Evolutionary conservation across 129 eudicot genomes (phyloP), one percentile per base, ranked within the genome.

Genomic region (Tanacetum coccineum): DNA sequence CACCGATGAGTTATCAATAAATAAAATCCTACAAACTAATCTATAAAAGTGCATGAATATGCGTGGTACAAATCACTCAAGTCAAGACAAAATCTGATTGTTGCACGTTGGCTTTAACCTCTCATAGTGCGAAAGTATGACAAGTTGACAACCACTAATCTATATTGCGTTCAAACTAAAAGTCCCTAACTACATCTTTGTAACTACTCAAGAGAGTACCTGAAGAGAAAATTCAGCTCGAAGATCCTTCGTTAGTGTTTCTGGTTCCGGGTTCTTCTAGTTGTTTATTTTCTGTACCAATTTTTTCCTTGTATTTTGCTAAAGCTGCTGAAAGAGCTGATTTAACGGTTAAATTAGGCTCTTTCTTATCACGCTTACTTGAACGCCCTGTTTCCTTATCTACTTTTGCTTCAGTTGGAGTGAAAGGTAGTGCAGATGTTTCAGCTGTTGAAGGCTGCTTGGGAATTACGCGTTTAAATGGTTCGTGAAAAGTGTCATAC

Each of bases 401-500:
- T 17, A 82, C 85, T 15, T 80, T 71, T 36, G 65, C 63, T 78
- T 80, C 83, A 15, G 60, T 69, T 61, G 22, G 82, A 40, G 87
- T 39, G 73, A 63, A 51, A 42, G 75, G 51, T 52, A 46, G 76
- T 6, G 70, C 64, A n/a, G 95, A 73, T 51, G 80, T 57, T 76
- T 79, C 89, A 36, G 60, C 58, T 48, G 55, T 39, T 4, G 83
- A 26, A 32, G 81, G 64, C 17, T 55, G 81, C 55, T 61, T 81
- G 56, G 96, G 76, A 39, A 79, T 56, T 17, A 75, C 67, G 17
- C 92, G 93, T 80, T 93, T 93, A 68, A 93, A 93, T 66, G 99
- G 99, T 81, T 93, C 96, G 30, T 89, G 96, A 59, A 93, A 93
- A 36, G 99, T 87, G 65, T 93, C 99, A 62, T 93, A 82, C 75